Percentiles rank a stretch among this genome's conserved stretches.
These are phyloP conservation scores for Collybiopsis confluens DNA, from an alignment of 768 basidiomycete species.

Conservation along the genomic window DNA sequence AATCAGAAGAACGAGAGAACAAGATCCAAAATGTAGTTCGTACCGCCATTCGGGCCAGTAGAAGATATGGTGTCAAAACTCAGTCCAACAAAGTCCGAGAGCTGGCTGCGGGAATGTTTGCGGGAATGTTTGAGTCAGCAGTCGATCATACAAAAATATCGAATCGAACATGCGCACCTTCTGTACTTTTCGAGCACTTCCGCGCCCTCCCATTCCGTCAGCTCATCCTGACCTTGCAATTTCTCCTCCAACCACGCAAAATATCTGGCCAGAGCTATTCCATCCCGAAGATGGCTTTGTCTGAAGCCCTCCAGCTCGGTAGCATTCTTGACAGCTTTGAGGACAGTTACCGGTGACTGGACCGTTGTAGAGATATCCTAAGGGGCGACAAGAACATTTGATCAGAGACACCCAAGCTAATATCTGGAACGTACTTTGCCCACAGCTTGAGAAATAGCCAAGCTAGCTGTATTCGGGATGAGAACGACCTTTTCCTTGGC, in stretches of 20 bases:
- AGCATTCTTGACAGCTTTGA: slow-evolving; percentile 78
- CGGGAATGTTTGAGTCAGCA: too few species aligned
- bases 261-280: slow-evolving; percentile 81
- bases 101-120: slow-evolving; percentile 55
- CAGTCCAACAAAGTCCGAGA: slow-evolving; percentile 76
- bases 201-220: slow-evolving; percentile 81
- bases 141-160: too few species aligned
- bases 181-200: slow-evolving; percentile 75
- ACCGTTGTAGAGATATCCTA: slow-evolving; percentile 57
- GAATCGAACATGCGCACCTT: slow-evolving; percentile 58
- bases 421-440: slow-evolving; percentile 63
- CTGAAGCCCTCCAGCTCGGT: slow-evolving; percentile 89
- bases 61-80: slow-evolving; percentile 94
- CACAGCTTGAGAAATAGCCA: slow-evolving; percentile 79
- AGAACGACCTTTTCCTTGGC: slow-evolving; percentile 55
- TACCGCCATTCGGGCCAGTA: slow-evolving; percentile 88
- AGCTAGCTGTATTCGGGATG: slow-evolving; percentile 71
- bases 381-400: slow-evolving; percentile 5
- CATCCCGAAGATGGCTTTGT: slow-evolving; percentile 84
- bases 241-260: slow-evolving; percentile 94
- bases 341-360: slow-evolving; percentile 71
- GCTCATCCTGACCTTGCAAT: slow-evolving; percentile 49
- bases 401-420: not conserved
- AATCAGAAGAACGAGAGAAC: not conserved
- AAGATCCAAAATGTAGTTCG: slow-evolving; percentile 16